Percentiles rank a stretch among this genome's conserved stretches.
Conservation (phyloP, 768 basidiomycete species). For the Leccinum obscurum region DNA sequence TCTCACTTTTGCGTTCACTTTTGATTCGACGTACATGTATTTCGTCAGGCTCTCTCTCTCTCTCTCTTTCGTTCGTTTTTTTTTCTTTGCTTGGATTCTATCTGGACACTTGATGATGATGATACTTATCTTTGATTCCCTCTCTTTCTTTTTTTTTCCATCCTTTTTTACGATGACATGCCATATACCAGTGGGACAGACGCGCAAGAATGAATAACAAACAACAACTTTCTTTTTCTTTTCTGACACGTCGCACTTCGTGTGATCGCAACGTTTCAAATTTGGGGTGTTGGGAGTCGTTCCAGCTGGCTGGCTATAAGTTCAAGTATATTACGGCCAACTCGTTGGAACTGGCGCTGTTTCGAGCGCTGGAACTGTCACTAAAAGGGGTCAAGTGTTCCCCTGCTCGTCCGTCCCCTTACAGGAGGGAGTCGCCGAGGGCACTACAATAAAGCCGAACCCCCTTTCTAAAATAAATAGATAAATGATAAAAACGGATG, state of each 20-base stretch:
- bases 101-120: slow-evolving; percentile 8
- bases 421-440: background rate
- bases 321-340: too few relatives aligned
- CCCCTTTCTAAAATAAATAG: background rate
- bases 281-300: background rate
- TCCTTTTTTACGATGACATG: slow-evolving; percentile 1
- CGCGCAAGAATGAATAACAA: background rate
- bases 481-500: background rate
- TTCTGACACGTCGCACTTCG: too few relatives aligned
- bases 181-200: slow-evolving; percentile 9
- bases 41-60: slow-evolving; percentile 5
- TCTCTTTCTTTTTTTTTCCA: background rate
- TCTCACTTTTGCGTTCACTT: slow-evolving; percentile 23
- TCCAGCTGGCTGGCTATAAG: too few relatives aligned
- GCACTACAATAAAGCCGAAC: background rate
- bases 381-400: background rate
- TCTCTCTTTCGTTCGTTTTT: background rate
- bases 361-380: too few relatives aligned
- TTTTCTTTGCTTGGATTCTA: slow-evolving; percentile 5
- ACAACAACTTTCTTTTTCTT: background rate
- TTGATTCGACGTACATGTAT: slow-evolving; percentile 19
- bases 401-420: background rate
- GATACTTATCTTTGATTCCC: slow-evolving; percentile 3
- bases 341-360: too few relatives aligned
- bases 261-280: too few relatives aligned